These are phyloP conservation scores for Paradendryphiella salina DNA, from an alignment of 2,329 filamentous ascomycete genomes.

Conservation along the genomic window DNA sequence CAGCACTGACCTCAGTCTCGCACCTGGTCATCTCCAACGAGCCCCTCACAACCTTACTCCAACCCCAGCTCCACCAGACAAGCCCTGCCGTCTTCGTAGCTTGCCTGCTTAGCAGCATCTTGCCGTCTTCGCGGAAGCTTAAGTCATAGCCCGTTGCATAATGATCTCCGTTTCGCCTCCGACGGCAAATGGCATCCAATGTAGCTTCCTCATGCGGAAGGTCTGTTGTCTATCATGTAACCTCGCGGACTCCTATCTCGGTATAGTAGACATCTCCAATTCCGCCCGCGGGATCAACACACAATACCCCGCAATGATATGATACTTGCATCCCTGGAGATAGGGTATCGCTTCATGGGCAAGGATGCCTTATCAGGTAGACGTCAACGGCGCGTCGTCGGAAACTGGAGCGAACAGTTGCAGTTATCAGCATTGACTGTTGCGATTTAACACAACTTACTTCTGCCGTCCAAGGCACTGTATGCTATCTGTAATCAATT, in stretches of 20 bases:
- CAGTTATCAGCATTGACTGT: neutral
- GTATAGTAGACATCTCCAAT: neutral
- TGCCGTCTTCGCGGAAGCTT: too few species aligned
- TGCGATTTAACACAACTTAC: neutral
- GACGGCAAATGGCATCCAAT: neutral
- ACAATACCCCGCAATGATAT: constrained; percentile 19
- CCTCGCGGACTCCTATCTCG: constrained; percentile 16
- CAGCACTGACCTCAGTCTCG: constrained; percentile 14
- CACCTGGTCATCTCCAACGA: neutral
- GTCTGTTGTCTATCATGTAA: constrained; percentile 17
- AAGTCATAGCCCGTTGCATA: neutral
- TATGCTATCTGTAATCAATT: neutral
- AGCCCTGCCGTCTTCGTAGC: neutral
- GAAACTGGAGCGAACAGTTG: neutral
- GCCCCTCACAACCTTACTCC: neutral
- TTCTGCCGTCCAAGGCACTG: neutral
- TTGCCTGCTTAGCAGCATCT: too few species aligned
- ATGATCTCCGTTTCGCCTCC: neutral
- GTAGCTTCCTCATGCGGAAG: constrained; percentile 31
- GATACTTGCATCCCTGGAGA: neutral
- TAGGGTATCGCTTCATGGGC: constrained; percentile 6
- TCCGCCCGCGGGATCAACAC: constrained; percentile 12
- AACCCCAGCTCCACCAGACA: constrained; percentile 2
- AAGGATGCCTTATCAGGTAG: constrained; percentile 23
- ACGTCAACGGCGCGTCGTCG: neutral